Evolutionary conservation across 2,329 filamentous ascomycete genomes (phyloP), one percentile per base, ranked within the genome.

Genomic region (Clarireedia monteithiana): DNA sequence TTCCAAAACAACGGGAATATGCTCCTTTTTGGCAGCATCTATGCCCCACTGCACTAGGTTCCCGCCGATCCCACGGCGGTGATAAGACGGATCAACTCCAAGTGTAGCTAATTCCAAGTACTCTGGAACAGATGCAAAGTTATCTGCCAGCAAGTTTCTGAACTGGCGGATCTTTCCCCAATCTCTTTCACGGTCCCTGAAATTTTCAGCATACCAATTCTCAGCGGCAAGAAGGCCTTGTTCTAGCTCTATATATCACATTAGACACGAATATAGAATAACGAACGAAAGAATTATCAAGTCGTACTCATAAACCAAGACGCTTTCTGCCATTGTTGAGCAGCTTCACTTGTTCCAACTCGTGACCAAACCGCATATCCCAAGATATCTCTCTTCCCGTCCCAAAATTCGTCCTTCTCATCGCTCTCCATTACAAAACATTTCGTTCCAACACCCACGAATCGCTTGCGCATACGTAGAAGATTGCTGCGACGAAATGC

Each of bases 21-120:
- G 23, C 23, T 56, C 48, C 34, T 52, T 24, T 38, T 50, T 27
- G 45, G 48, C 53, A 10, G 51, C 20, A 46, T 52, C 34, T 12
- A 56, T 52, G 9, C 48, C 48, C 50, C 50, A 47, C 14, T 39
- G 46, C 48, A 56, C 17, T 40, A 56, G 26, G 30, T 24, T 39
- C 23, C 53, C 53, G 46, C 48, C 53, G 17, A 47, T 23, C 10
- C 53, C 53, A 30, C 53, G 48, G 20, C 53, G 53, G 52, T 56
- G 48, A 24, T 36, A n/a, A n/a, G n/a, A n/a, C n/a, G 48, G 53
- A 30, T 39, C 12, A 3, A 51, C 53, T 23, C 39, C 53, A 5
- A 56, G 42, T 10, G 20, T 40, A n/a, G 27, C 42, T 2, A 56
- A 30, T 23, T 47, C 34, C 3, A 38, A 15, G 17, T 56, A 52